Percentiles rank a stretch among this genome's conserved stretches.
Evolutionary conservation across 1,284 basidiomycete species (phyloP).

Genomic region (Wolfiporia cocos): DNA sequence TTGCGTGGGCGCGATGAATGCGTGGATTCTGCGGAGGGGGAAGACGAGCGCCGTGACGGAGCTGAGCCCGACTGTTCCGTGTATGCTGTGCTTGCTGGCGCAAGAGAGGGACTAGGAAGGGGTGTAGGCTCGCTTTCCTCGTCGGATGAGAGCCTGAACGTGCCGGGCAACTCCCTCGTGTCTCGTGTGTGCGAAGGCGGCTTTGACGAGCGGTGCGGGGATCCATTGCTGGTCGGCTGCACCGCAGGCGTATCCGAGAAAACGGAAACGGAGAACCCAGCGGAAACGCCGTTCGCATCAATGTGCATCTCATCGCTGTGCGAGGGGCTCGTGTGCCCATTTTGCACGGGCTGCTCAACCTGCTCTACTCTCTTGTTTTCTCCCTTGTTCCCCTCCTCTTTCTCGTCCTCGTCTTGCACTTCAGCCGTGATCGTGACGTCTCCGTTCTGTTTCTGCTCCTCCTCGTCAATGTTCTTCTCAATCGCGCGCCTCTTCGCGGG

Average conservation of each 20-base stretch:
- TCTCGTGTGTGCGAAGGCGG: slow-evolving; percentile 11
- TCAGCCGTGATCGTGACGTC: too few relatives aligned
- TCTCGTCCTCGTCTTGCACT: too few relatives aligned
- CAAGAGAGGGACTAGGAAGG: too few relatives aligned
- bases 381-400: too few relatives aligned
- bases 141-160: slow-evolving; percentile 26
- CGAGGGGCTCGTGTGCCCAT: slow-evolving; percentile 4
- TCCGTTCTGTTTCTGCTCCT: too few relatives aligned
- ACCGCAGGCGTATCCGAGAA: too few relatives aligned
- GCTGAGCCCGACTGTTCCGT: slow-evolving; percentile 1
- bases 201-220: too few relatives aligned
- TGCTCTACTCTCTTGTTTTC: too few relatives aligned
- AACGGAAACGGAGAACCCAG: slow-evolving; percentile 6
- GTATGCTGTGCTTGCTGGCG: slow-evolving; percentile 13
- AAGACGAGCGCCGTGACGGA: slow-evolving; percentile 1
- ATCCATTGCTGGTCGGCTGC: too few relatives aligned
- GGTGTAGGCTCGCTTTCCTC: slow-evolving; percentile 17
- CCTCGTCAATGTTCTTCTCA: too few relatives aligned
- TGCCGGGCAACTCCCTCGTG: slow-evolving; percentile 32
- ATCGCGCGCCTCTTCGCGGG: too few relatives aligned
- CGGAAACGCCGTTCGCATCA: slow-evolving; percentile 9
- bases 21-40: slow-evolving; percentile 1
- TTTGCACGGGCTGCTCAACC: slow-evolving; percentile 3
- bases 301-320: neutral
- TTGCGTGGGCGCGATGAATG: slow-evolving; percentile 14